Conservation (phyloP, 1,284 basidiomycete species). For the Sphagnurus paluster region DNA sequence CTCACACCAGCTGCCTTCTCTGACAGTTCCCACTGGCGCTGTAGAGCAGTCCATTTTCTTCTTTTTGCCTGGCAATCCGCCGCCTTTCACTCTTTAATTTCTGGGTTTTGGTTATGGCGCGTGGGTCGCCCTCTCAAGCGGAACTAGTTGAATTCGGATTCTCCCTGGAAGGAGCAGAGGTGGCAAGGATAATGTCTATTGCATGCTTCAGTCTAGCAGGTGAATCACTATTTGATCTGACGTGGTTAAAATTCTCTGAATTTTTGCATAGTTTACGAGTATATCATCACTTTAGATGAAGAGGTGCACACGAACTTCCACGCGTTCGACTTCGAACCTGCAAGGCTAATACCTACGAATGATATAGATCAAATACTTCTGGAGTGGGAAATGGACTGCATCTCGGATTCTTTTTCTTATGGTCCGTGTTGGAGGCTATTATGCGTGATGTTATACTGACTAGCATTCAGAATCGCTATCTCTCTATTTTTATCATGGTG, state of each 20-base stretch:
- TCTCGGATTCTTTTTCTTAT: conserved; percentile 36
- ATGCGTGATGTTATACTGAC: neutral
- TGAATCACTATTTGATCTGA: conserved; percentile 14
- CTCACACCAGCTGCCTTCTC: neutral
- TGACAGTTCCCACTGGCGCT: conserved; percentile 2
- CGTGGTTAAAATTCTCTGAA: no score
- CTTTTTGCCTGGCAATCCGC: neutral
- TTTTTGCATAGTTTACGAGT: conserved; percentile 31
- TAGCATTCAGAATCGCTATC: conserved; percentile 35
- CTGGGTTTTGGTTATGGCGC: conserved; percentile 3
- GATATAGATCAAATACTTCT: conserved; percentile 38
- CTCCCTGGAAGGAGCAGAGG: conserved; percentile 30
- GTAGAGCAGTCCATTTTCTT: conserved; percentile 9
- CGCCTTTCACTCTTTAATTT: neutral
- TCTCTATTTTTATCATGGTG: conserved; percentile 23
- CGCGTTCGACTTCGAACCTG: neutral
- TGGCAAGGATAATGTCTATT: conserved; percentile 29
- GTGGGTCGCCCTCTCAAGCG: neutral
- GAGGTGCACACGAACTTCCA: conserved; percentile 25
- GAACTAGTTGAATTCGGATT: neutral
- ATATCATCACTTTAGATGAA: conserved; percentile 37
- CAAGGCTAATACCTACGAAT: no score
- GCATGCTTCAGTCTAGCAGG: conserved; percentile 32
- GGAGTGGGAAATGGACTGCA: conserved; percentile 33
- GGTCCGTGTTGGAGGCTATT: conserved; percentile 21